phyloP scores from a whole-genome alignment of 169 alveolate genomes.

The Plasmodium vivax region DNA sequence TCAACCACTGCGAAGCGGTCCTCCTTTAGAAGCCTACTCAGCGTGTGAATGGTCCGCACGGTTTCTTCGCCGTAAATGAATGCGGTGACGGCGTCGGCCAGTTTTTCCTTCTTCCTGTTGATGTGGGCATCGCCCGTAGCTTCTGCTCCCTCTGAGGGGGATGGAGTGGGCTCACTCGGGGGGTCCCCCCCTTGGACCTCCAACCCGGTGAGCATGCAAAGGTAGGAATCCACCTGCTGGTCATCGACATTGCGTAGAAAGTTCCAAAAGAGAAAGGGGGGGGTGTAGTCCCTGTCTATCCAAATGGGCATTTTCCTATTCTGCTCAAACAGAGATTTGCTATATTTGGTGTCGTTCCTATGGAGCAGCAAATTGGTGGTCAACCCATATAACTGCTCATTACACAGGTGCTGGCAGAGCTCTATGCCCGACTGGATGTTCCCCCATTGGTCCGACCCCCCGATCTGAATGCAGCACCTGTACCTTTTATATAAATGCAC shows the following conservation, averaged over 20 bases:
- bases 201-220: constrained; percentile 42
- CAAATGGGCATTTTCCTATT: constrained; percentile 47
- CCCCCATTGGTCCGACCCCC: constrained; percentile 90
- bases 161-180: background rate
- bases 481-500: constrained; percentile 75
- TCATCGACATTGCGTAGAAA: constrained; percentile 71
- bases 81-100: constrained; percentile 50
- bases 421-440: constrained; percentile 88
- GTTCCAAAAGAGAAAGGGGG: constrained; percentile 70
- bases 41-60: constrained; percentile 28
- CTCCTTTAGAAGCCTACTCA: constrained; percentile 24
- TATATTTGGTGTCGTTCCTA: constrained; percentile 76
- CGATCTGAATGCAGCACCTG: constrained; percentile 84
- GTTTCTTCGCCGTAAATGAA: constrained; percentile 37
- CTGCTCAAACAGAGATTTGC: constrained; percentile 75
- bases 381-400: constrained; percentile 75
- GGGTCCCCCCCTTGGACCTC: background rate
- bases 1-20: background rate
- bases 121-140: background rate
- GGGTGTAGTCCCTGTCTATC: constrained; percentile 9
- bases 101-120: constrained; percentile 53
- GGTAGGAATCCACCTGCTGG: constrained; percentile 29
- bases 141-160: background rate
- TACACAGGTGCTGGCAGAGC: constrained; percentile 50
- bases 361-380: constrained; percentile 82